Evolutionary conservation across 1,139 yeast species (phyloP), one percentile per base, ranked within the genome.

Genomic region (Geotrichum candidum): DNA sequence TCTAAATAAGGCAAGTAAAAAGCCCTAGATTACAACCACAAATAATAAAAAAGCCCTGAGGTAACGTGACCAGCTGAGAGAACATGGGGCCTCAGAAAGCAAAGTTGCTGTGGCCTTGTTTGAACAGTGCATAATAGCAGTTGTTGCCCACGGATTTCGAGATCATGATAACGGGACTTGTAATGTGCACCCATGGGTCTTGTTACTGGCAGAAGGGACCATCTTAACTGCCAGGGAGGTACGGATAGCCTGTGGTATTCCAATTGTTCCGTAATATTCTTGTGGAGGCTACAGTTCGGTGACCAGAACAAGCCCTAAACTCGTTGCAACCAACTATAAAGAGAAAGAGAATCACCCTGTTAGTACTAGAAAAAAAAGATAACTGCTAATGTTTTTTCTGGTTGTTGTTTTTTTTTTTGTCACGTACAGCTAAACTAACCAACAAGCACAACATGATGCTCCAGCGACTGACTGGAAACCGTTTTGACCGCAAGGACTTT

Each of bases 391-490:
- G 27, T 18, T 18, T 18, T 18, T 18, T 18, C 1, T 18, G 18
- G 18, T 18, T 18, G 18, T 18, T 18, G 1, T 18, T 18, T 18
- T 18, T 18, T 3, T n/a, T 53, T 15, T 35, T 2, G 9, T 62
- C 58, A 73, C 73, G 57, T 66, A 76, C 78, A 3, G 74, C 66
- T 27, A 78, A 61, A 10, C 79, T 74, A n/a, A 78, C 69, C 3
- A 73, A 65, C 35, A 80, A 76, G 46, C 78, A 67, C 1, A 75
- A 57, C 45, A 75, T 68, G 18, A 77, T 73, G 38, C 77, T 69
- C 13, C 74, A 63, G 27, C 80, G 70, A 25, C 82, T 76, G 1
- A 83, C 86, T 0, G 87, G 87, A 66, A 82, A 84, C 64, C 73
- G 70, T 56, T 80, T 78, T 53, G 73, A 68, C 52, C 81, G 77